Base-by-base conservation (phyloP, 345 rosid genomes). In the Rhizophora mangle region DNA sequence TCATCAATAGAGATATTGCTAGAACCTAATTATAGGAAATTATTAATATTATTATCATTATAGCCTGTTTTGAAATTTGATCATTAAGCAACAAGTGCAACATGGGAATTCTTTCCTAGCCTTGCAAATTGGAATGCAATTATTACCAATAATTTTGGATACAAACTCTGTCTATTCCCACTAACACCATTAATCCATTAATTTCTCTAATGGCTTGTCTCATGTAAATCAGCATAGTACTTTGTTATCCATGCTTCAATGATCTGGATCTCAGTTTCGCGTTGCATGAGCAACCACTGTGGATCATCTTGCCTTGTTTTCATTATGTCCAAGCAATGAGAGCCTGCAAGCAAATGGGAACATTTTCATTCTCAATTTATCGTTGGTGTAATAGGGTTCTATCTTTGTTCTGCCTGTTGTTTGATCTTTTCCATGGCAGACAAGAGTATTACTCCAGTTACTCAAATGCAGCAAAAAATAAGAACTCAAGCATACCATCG, bases 261-360 rank as follows among this genome's bases (percentile, higher is more conserved):
- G 9, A 85, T 79, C 64, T 74, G 26, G 16, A 80, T 62, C 60
- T 78, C 84, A 1, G 32, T 51, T 58, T 68, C 30, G 6, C 82
- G 29, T 60, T 83, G 85, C 81, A 21, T 56, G 36, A 68, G 72
- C 66, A 83, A 27, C 86, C 84, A 81, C 6, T 68, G 39, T 11
- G 85, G 84, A 72, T 82, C 86, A 29, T 37, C 54, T 57, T 53
- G 29, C 0, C 20, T 32, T 19, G 64, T 32, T 15, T 3, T 16
- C 13, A 20, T 36, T 60, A 85, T 29, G 52, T 85, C 84, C 79
- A 79, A 70, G 68, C 84, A 78, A 79, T 85, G 86, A 30, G 84
- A 80, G 30, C 86, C 86, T 80, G 62, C 64, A 36, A 32, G 64
- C 29, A 18, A 4, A 16, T 13, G 19, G 19, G 49, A 43, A 43